Evolutionary conservation across 768 basidiomycete species (phyloP).

Genomic region (Tricholoma furcatifolium): DNA sequence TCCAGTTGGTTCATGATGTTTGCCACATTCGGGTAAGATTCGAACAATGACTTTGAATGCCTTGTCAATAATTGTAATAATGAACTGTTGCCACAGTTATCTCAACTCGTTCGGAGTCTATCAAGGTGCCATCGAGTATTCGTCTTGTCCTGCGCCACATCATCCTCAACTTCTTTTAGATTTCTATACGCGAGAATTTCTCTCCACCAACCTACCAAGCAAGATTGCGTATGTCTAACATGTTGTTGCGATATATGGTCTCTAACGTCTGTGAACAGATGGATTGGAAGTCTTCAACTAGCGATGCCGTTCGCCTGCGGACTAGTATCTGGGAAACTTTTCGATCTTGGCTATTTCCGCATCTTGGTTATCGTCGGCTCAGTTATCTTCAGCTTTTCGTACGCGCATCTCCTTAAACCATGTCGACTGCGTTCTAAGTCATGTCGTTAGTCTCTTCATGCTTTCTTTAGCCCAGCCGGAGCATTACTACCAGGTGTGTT

Average conservation of each 20-base stretch:
- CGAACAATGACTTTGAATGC: no score
- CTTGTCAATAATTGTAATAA: no score
- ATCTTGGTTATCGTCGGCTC: constrained; percentile 12
- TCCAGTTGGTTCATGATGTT: constrained; percentile 17
- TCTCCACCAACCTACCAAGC: constrained; percentile 7
- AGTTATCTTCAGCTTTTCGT: constrained; percentile 18
- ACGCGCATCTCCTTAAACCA: not conserved
- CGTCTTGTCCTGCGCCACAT: not conserved
- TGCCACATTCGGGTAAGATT: constrained; percentile 13
- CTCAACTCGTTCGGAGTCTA: constrained; percentile 17
- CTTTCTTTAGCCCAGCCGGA: constrained; percentile 34
- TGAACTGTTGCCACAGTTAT: constrained; percentile 1
- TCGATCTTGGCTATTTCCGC: constrained; percentile 19
- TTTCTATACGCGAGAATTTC: constrained; percentile 12
- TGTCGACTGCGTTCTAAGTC: not conserved
- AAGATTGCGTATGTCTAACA: constrained; percentile 8
- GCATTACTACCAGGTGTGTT: constrained; percentile 29
- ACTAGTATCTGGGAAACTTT: constrained; percentile 17
- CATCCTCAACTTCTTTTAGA: not conserved
- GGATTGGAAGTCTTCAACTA: constrained; percentile 23
- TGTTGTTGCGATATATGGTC: not conserved
- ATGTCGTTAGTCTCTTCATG: constrained; percentile 30
- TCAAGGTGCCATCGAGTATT: constrained; percentile 12
- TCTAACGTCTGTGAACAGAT: constrained; percentile 4
- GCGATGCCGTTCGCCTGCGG: constrained; percentile 20